Base-by-base conservation (phyloP, 176 grass and related monocot genomes). In the Juncus inflexus region DNA sequence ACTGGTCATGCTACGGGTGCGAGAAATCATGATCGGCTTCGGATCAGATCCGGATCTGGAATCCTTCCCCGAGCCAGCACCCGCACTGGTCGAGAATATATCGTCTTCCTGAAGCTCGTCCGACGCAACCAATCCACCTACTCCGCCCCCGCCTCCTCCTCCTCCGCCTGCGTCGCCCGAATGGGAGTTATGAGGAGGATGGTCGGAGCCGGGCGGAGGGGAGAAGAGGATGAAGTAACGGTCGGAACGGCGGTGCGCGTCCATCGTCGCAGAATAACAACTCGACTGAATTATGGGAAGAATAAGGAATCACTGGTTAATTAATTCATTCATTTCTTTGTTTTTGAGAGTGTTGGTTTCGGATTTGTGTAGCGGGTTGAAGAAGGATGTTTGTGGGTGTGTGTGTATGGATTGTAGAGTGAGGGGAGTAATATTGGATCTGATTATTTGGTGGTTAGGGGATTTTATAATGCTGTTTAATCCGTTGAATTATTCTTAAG, bases 201-300 rank as follows among this genome's bases (percentile, higher is more conserved):
- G 43, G 43, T 47, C 43, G 43, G 43, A 47, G 4, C 43, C 68
- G 10, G 68, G 54, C 68, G 68, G 68, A 35, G 68, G 68, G 2
- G 68, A 71, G 68, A 71, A 71, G 9, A 71, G 68, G 39, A 71
- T 42, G 53, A 45, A 55, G 9, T 59, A 71, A 39, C 68, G 68
- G 9, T 71, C 68, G 53, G 68, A 8, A 41, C 53, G 68, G 68
- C 68, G 68, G 55, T 35, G 50, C 14, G 68, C 14, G 39, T 71
- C 68, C 68, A 71, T 71, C 19, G 19, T 28, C 19, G 19, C 0
- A 28, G 19, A 28, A 28, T 28, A 1, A 28, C 1, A 1, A 28
- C 19, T 28, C 19, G 19, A n/a, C n/a, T n/a, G n/a, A n/a, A n/a
- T n/a, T n/a, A n/a, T n/a, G n/a, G n/a, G n/a, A n/a, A n/a, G n/a